Evolutionary conservation across 2,329 filamentous ascomycete species (phyloP), one percentile per base, ranked within the genome.

Genomic region (Claviceps spartinae): DNA sequence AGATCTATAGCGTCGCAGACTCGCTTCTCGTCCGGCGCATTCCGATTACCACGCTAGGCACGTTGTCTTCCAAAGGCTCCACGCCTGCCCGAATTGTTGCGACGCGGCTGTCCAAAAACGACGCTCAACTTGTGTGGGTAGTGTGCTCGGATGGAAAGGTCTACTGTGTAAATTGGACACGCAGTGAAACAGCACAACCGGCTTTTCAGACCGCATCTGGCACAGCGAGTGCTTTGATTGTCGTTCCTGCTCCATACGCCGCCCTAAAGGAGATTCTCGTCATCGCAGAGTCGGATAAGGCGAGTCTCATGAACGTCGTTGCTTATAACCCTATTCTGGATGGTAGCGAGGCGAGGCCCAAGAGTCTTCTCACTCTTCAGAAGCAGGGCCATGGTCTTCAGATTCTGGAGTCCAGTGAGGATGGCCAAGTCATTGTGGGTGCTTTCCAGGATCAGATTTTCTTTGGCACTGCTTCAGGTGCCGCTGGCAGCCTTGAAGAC

Each of bases 1-100:
- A 89, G 64, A 77, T 95, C 26, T 95, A 93, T 67, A 86, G 86
- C 1, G 80, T 87, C 34, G 73, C 79, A 57, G 89, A 88, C 51
- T 97, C 93, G 1, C 78, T 94, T 48, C 78, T 94, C 22, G 74
- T 88, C 46, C 82, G 88, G 58, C 80, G 82, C 52, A 83, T 96
- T 48, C 70, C 77, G 13, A 70, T 83, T 57, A 62, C 56, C 53
- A 59, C 58, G 37, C 54, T 61, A 40, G 64, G 65, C 47, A 50
- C 60, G 34, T 58, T 62, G 5, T 57, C 59, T 11, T 49, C 60
- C 24, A 60, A 60, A 34, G 54, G 54, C 9, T 52, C 62, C 40
- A 55, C 52, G 43, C 52, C 65, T 52, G 58, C 63, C 43, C 62
- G 63, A 51, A 68, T 76, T 48, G 67, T 73, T 50, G 69, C 69